These are phyloP conservation scores for Royoungia palumana DNA, from an alignment of 768 basidiomycete species.

Conservation along the genomic window DNA sequence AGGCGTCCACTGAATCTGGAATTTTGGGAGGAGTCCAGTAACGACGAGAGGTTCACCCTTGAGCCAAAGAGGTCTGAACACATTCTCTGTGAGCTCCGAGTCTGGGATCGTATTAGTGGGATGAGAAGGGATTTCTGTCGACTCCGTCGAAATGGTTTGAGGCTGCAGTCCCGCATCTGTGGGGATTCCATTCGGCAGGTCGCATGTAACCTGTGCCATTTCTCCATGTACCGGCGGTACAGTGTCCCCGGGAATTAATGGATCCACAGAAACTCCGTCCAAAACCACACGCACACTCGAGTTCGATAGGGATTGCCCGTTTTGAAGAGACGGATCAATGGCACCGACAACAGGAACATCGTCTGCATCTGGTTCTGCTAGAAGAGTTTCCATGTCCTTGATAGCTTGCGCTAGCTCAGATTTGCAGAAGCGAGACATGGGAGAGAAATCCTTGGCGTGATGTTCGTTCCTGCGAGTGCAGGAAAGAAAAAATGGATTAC, in stretches of 20 bases:
- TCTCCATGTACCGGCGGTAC: conserved; percentile 11
- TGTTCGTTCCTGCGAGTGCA: conserved; percentile 75
- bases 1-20: conserved; percentile 76
- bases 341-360: conserved; percentile 18
- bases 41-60: conserved; percentile 78
- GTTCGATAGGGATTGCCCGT: conserved; percentile 5
- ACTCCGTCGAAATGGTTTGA: conserved; percentile 6
- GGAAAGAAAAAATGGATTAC: conserved; percentile 70
- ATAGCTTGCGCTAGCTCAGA: conserved; percentile 65
- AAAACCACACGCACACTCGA: neutral
- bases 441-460: conserved; percentile 61
- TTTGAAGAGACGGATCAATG: conserved; percentile 31
- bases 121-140: conserved; percentile 43
- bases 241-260: conserved; percentile 1
- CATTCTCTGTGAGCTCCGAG: conserved; percentile 49
- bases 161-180: conserved; percentile 6
- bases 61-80: conserved; percentile 70
- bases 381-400: conserved; percentile 60
- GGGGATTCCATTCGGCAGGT: conserved; percentile 7
- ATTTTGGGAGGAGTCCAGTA: conserved; percentile 56
- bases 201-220: neutral
- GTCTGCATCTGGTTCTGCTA: conserved; percentile 33
- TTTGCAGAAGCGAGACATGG: conserved; percentile 73
- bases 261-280: conserved; percentile 12
- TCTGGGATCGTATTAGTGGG: conserved; percentile 45